Base-by-base conservation (phyloP, 257 asterid species). In the Plantago elongata region DNA sequence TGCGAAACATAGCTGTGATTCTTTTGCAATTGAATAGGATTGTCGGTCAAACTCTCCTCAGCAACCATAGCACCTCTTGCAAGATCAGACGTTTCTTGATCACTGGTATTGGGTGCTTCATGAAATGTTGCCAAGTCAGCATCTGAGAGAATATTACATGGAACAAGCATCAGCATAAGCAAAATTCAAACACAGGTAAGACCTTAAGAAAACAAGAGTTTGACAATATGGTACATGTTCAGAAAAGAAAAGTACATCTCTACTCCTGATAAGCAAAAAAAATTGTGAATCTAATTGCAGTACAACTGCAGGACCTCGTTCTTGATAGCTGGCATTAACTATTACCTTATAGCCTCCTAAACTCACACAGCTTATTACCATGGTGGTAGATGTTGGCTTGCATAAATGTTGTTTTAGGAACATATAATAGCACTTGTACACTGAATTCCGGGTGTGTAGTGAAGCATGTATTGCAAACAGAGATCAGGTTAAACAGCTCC, bases 1-100 rank as follows among this genome's bases (percentile, higher is more conserved):
- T 92, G 92, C 9, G 98, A 82, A 75, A 92, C 93, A 73, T 83
- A 84, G 66, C 85, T 70, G 43, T 77, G 77, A 64, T 65, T 75
- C 75, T 66, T 86, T 58, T 69, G 83, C 63, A 74, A 57, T 50
- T 69, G 77, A 22, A 45, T 64, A 18, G 69, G 34, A 63, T 69
- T 73, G 22, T 72, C 82, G 44, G 57, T 57, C 68, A 69, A 67
- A 59, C 18, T 69, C 61, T 76, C 88, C 46, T 76, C 83, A 27
- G 71, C 63, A 60, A 44, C 76, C 14, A 63, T 63, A 47, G 64
- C 50, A 48, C 75, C 78, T 13, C 52, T 47, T 29, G 61, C 77
- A 67, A 44, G 54, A 51, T 76, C 87, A 44, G 60, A 72, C 63
- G 43, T 61, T 48, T 72, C 71, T 69, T 75, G 81, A 55, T 48